Evolutionary conservation across 202 grass and related monocot genomes (phyloP), one percentile per base, ranked within the genome.

Genomic region (Panicum hallii): DNA sequence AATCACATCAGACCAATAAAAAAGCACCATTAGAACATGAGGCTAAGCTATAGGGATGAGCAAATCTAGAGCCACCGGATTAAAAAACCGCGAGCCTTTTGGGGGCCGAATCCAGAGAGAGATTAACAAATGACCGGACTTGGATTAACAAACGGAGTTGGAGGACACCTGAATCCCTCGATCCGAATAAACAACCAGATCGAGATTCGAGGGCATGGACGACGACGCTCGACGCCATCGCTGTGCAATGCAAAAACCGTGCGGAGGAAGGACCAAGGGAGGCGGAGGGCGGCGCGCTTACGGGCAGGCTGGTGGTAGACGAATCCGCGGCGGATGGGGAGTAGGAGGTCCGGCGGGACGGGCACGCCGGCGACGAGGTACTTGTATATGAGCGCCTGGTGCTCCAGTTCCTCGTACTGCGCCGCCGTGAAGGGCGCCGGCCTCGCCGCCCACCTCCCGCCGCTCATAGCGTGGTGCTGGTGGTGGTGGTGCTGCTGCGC

Each of bases 401-500:
- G 89, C 87, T 95, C 87, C 63, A 98, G 83, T 93, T 98, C 95
- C 83, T 98, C 87, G 89, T 89, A 95, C 88, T 98, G 95, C 63
- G 91, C 83, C 55, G 85, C 52, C 81, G 95, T 95, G 89, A 98
- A 98, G 5, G 83, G 78, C 50, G 92, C 79, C 70, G 84, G 77
- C 85, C 90, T 88, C 15, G 23, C 55, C 40, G 61, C 67, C 92
- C 87, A 90, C 91, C 82, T 80, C 73, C 74, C 68, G 36, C 2
- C 36, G 80, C 61, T 71, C 89, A 79, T 84, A 40, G 54, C 3
- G 69, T 86, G 70, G 80, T 71, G 82, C 79, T 64, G 82, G 49
- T 44, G 78, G 32, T 36, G 62, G 38, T 83, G 84, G 75, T 47
- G 74, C 70, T 80, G 84, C 78, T 52, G 76, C 77, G 58, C 77